These are phyloP conservation scores for Gilbertella persicaria DNA, from an alignment of 371 early-diverging fungal species.

Conservation along the genomic window DNA sequence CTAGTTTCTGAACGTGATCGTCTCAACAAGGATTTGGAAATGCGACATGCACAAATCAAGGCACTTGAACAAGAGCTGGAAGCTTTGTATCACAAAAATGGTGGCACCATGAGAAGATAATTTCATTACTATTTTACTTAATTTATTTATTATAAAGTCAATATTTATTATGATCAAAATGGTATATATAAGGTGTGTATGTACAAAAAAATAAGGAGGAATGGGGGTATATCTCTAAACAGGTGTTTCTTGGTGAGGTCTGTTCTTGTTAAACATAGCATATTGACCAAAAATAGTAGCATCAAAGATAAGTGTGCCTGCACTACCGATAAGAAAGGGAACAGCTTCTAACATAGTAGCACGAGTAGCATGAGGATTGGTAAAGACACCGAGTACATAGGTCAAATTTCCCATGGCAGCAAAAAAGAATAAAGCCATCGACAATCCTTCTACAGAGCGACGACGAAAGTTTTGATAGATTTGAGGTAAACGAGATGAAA, in stretches of 20 bases:
- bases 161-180: too few relatives aligned
- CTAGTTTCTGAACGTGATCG: constrained; percentile 95
- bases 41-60: constrained; percentile 91
- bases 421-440: constrained; percentile 70
- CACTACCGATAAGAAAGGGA: constrained; percentile 71
- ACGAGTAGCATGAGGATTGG: constrained; percentile 51
- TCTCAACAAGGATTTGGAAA: constrained; percentile 94
- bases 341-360: constrained; percentile 51
- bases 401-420: constrained; percentile 74
- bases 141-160: too few relatives aligned
- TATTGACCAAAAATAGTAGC: constrained; percentile 64
- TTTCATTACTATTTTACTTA: background rate
- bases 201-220: too few relatives aligned
- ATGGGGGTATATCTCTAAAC: too few relatives aligned
- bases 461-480: constrained; percentile 62
- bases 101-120: constrained; percentile 34
- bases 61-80: constrained; percentile 87
- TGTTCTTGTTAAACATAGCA: constrained; percentile 9
- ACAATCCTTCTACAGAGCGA: constrained; percentile 65
- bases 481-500: constrained; percentile 71
- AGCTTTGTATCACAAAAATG: constrained; percentile 35
- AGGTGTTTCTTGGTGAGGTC: too few relatives aligned
- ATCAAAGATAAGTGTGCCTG: constrained; percentile 69
- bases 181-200: too few relatives aligned
- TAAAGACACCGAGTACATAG: constrained; percentile 66